Evolutionary conservation across 371 early-diverging fungal genomes (phyloP).

Genomic region (Rhizopus microsporus): DNA sequence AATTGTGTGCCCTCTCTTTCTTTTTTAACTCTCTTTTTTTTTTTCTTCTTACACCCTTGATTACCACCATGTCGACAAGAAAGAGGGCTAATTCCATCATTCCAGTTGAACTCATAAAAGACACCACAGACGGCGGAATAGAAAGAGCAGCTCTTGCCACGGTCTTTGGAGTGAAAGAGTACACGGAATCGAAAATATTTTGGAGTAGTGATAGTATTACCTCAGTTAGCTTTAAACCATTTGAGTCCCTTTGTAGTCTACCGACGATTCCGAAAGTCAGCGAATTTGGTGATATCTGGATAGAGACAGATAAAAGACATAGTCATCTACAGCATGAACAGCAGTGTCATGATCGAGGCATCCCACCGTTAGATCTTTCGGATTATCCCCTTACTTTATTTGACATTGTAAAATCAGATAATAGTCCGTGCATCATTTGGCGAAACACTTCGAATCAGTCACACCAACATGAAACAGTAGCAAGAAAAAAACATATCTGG

Average conservation of each 20-base stretch:
- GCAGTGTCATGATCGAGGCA: not conserved
- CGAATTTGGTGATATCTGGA: slow-evolving; percentile 40
- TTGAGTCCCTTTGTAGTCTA: slow-evolving; percentile 12
- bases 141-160: slow-evolving; percentile 51
- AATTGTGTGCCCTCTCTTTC: too few species aligned
- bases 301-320: slow-evolving; percentile 22
- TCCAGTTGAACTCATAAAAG: slow-evolving; percentile 28
- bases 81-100: slow-evolving; percentile 30
- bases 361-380: slow-evolving; percentile 42
- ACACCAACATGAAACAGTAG: slow-evolving; percentile 3
- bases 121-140: slow-evolving; percentile 33
- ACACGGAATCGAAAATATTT: slow-evolving; percentile 46
- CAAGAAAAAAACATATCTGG: not conserved
- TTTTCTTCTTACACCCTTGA: too few species aligned
- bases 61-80: not conserved
- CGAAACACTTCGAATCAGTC: not conserved
- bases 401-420: slow-evolving; percentile 54
- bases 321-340: slow-evolving; percentile 7
- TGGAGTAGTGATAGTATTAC: slow-evolving; percentile 31
- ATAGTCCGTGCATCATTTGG: slow-evolving; percentile 48
- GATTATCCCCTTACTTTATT: slow-evolving; percentile 53
- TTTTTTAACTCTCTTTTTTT: too few species aligned
- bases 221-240: slow-evolving; percentile 7
- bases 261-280: slow-evolving; percentile 45
- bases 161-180: slow-evolving; percentile 51